Conservation (phyloP, 306 rosid species). For the Luffa aegyptiaca region DNA sequence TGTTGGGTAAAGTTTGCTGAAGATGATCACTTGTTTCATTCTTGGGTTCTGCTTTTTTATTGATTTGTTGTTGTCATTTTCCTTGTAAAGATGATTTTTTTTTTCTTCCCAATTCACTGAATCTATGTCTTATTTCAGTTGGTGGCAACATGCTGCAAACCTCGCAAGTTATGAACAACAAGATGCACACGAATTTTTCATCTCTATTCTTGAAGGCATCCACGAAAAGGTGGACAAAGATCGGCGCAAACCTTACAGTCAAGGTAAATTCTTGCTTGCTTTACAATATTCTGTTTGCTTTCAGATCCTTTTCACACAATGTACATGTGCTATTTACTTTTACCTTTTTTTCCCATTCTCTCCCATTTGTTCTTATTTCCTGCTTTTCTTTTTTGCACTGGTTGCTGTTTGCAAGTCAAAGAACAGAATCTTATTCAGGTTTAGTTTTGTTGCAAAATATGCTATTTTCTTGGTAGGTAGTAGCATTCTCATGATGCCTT, state of each 20-base stretch:
- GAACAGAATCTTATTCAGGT: not conserved
- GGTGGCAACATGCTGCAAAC: conserved; percentile 98
- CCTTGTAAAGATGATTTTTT: not conserved
- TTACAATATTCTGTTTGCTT: conserved; percentile 1
- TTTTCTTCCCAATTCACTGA: not conserved
- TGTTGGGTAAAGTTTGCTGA: not conserved
- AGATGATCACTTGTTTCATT: not conserved
- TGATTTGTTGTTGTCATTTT: not conserved
- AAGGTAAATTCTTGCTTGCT: conserved; percentile 40
- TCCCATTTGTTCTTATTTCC: not conserved
- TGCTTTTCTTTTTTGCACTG: not conserved
- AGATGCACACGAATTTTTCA: conserved; percentile 97
- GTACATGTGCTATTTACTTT: not conserved
- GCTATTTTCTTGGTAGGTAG: not conserved
- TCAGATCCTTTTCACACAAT: not conserved
- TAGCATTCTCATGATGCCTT: not conserved
- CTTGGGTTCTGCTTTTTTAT: not conserved
- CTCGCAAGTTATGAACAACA: conserved; percentile 95
- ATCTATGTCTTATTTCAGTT: conserved; percentile 32
- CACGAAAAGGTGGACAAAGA: conserved; percentile 85
- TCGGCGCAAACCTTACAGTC: conserved; percentile 49
- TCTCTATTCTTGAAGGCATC: conserved; percentile 92
- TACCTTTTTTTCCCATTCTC: not conserved
- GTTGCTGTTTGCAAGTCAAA: not conserved
- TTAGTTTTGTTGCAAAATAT: not conserved